Conservation (phyloP, 805 yeast genomes). For the Candida ortonii region DNA sequence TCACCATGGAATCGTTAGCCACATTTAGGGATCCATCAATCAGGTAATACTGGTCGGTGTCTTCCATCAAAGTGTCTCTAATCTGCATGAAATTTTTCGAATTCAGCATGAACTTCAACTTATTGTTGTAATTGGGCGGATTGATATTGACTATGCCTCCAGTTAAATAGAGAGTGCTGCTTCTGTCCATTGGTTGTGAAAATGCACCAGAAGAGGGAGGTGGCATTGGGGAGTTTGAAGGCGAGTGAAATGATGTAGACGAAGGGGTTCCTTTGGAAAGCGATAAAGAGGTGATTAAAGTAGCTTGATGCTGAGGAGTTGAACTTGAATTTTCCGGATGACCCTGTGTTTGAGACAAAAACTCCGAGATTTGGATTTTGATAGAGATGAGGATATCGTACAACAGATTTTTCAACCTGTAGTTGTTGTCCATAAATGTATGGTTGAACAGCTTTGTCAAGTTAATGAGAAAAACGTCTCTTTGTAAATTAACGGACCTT, state of each 20-base stretch:
- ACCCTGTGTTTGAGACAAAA: conserved; percentile 14
- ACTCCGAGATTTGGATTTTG: conserved; percentile 38
- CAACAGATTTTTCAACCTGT: conserved; percentile 51
- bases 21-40: conserved; percentile 17
- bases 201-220: conserved; percentile 18
- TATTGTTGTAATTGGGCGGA: conserved; percentile 34
- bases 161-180: conserved; percentile 2
- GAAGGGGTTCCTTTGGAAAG: conserved; percentile 24
- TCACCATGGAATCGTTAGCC: conserved; percentile 26
- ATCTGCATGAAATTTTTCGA: conserved; percentile 23
- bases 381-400: conserved; percentile 58
- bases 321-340: conserved; percentile 5
- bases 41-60: conserved; percentile 17
- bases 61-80: conserved; percentile 25
- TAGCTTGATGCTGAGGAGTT: conserved; percentile 16
- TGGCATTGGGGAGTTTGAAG: conserved; percentile 27
- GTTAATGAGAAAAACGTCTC: conserved; percentile 46
- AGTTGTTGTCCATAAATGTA: conserved; percentile 40
- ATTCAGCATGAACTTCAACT: conserved; percentile 25
- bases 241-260: conserved; percentile 23
- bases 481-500: conserved; percentile 37
- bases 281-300: conserved; percentile 18
- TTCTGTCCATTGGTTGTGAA: conserved; percentile 4
- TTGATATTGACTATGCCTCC: conserved; percentile 26
- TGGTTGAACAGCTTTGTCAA: conserved; percentile 46